Evolutionary conservation across 257 asterid genomes (phyloP).

Genomic region (Agastache rugosa): DNA sequence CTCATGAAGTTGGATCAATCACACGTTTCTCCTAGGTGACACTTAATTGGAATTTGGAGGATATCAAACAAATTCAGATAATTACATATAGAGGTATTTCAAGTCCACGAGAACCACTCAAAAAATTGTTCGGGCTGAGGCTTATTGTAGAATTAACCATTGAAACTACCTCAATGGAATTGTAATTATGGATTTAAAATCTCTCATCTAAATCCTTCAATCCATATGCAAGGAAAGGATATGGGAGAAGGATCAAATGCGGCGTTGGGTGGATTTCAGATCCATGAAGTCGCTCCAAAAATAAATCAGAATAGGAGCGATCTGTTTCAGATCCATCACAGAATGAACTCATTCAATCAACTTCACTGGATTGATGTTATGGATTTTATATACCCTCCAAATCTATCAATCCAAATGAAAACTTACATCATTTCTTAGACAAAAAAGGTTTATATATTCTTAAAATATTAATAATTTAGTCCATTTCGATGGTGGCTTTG

Average conservation of each 20-base stretch:
- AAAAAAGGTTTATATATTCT: not conserved
- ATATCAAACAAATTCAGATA: not conserved
- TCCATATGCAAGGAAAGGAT: not conserved
- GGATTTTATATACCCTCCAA: not conserved
- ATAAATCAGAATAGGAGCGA: not conserved
- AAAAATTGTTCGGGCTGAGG: not conserved
- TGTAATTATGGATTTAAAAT: not conserved
- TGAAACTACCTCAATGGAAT: not conserved
- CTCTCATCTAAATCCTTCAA: not conserved
- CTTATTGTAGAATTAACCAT: not conserved
- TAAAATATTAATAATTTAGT: not conserved
- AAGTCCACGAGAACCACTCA: not conserved
- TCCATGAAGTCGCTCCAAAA: not conserved
- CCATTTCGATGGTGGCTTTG: not conserved
- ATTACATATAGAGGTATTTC: not conserved
- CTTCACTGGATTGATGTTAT: not conserved
- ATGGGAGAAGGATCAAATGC: not conserved
- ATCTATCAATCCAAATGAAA: not conserved
- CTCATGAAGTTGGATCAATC: not conserved
- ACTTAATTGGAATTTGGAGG: not conserved
- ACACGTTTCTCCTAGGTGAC: not conserved
- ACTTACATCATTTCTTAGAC: not conserved
- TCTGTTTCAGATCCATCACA: not conserved
- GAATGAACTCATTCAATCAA: not conserved
- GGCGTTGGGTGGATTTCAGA: not conserved